These are phyloP conservation scores for Neohortaea acidophila DNA, from an alignment of 495 filamentous ascomycete genomes.

Conservation along the genomic window DNA sequence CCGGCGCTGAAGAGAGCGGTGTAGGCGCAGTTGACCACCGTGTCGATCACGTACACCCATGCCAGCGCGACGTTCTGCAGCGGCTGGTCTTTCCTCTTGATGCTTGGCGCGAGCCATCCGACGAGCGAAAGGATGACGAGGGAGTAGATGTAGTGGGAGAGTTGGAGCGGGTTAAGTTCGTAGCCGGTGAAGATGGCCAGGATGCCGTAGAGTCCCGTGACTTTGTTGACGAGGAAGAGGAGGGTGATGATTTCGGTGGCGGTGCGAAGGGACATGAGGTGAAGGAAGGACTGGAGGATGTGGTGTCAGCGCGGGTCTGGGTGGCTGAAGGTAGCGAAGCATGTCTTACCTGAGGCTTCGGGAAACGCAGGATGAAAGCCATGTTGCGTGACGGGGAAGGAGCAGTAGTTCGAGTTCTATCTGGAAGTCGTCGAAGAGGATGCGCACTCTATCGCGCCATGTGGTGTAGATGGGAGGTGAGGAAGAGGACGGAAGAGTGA, in stretches of 20 bases:
- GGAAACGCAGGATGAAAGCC: constrained; percentile 3
- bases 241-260: constrained; percentile 68
- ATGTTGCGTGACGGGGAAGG: too few species aligned
- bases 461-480: too few species aligned
- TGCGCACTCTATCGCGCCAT: too few species aligned
- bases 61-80: constrained; percentile 25
- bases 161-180: constrained; percentile 25
- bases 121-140: constrained; percentile 46
- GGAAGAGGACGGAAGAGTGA: too few species aligned
- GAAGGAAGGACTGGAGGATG: constrained; percentile 42
- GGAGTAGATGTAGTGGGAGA: constrained; percentile 62
- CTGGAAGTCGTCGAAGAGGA: too few species aligned
- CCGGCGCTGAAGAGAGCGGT: constrained; percentile 62
- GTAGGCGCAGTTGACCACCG: constrained; percentile 58
- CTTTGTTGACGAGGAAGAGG: constrained; percentile 71
- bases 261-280: constrained; percentile 68
- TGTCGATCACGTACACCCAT: constrained; percentile 60
- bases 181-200: constrained; percentile 48
- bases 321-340: neutral
- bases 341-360: neutral
- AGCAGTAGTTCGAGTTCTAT: too few species aligned
- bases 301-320: neutral
- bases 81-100: constrained; percentile 16
- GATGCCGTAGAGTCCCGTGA: constrained; percentile 73
- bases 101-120: constrained; percentile 47